Evolutionary conservation across 1,284 basidiomycete species (phyloP).

Genomic region (Boletus sp.): DNA sequence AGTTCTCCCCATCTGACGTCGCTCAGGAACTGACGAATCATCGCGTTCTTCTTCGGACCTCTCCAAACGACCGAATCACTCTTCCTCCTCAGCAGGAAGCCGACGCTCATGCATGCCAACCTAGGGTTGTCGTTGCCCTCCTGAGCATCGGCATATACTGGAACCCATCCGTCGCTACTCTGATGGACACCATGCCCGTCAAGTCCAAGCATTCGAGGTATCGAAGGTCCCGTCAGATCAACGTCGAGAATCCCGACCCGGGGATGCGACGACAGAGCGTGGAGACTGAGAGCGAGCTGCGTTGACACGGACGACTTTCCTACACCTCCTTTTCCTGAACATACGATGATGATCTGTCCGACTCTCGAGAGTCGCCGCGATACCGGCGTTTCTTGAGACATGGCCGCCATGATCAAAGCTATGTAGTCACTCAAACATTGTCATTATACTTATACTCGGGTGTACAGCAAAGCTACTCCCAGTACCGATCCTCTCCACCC

Average conservation of each 20-base stretch:
- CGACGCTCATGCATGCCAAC: conserved; percentile 96
- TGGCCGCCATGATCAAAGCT: conserved; percentile 23
- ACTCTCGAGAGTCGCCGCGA: conserved; percentile 69
- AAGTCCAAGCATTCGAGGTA: conserved; percentile 96
- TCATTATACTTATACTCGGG: conserved; percentile 9
- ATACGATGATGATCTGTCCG: conserved; percentile 90
- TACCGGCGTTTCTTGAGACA: conserved; percentile 56
- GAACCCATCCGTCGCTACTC: conserved; percentile 96
- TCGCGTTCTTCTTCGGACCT: conserved; percentile 99
- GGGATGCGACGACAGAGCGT: conserved; percentile 63
- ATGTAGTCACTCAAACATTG: not conserved
- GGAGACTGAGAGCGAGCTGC: conserved; percentile 90
- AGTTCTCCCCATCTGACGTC: conserved; percentile 97
- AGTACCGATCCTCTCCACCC: conserved; percentile 20
- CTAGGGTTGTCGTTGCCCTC: conserved; percentile 55
- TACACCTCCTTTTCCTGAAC: conserved; percentile 97
- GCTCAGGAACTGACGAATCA: conserved; percentile 97
- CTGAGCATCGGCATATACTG: conserved; percentile 86
- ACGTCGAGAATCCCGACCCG: conserved; percentile 93
- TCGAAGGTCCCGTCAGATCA: conserved; percentile 95
- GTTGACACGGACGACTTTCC: conserved; percentile 97
- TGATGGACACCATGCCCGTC: conserved; percentile 89
- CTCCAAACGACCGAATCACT: conserved; percentile 97
- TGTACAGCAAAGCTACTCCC: not conserved
- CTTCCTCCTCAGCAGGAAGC: conserved; percentile 88